A percentile compares a stretch with the other conserved stretches of the same genome.
Evolutionary conservation across 164 flowering plant genomes (phyloP).

Genomic region (Vitis rupestris): DNA sequence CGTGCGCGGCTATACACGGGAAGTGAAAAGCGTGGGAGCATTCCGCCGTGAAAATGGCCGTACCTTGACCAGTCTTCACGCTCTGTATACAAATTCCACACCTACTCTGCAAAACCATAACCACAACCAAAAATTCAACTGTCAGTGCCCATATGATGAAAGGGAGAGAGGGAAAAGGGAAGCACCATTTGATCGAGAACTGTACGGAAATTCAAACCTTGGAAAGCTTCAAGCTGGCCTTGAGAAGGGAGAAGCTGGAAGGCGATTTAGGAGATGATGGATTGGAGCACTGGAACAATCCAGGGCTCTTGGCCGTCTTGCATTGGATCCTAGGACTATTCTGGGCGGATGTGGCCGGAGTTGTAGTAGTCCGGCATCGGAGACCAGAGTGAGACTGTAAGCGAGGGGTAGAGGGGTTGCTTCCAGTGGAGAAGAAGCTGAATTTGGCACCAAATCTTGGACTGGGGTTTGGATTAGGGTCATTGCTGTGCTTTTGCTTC

Average conservation of each 20-base stretch:
- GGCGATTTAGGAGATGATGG: slow-evolving; percentile 87
- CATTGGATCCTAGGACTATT: slow-evolving; percentile 58
- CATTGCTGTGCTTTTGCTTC: slow-evolving; percentile 10
- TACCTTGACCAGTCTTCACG: slow-evolving; percentile 79
- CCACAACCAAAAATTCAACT: not conserved
- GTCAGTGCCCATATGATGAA: not conserved
- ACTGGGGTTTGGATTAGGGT: not conserved
- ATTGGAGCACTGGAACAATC: slow-evolving; percentile 37
- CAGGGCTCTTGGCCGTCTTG: slow-evolving; percentile 46
- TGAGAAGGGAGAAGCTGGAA: slow-evolving; percentile 67
- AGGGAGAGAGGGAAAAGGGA: not conserved
- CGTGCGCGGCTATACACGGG: slow-evolving; percentile 72
- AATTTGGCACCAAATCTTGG: slow-evolving; percentile 10
- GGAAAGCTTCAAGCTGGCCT: slow-evolving; percentile 52
- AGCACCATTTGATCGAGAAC: not conserved
- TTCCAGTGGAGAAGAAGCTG: slow-evolving; percentile 15
- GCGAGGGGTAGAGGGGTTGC: slow-evolving; percentile 1
- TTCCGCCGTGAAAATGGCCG: slow-evolving; percentile 89
- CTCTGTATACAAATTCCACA: slow-evolving; percentile 85
- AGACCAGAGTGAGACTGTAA: slow-evolving; percentile 26
- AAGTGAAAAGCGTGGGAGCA: slow-evolving; percentile 90
- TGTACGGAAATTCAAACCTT: slow-evolving; percentile 35
- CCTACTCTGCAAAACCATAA: slow-evolving; percentile 42
- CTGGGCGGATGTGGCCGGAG: slow-evolving; percentile 17
- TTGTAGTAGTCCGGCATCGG: slow-evolving; percentile 39